Percentiles rank a stretch among this genome's conserved stretches.
Evolutionary conservation across 1,139 yeast species (phyloP).

Genomic region (Meyerozyma sp.): DNA sequence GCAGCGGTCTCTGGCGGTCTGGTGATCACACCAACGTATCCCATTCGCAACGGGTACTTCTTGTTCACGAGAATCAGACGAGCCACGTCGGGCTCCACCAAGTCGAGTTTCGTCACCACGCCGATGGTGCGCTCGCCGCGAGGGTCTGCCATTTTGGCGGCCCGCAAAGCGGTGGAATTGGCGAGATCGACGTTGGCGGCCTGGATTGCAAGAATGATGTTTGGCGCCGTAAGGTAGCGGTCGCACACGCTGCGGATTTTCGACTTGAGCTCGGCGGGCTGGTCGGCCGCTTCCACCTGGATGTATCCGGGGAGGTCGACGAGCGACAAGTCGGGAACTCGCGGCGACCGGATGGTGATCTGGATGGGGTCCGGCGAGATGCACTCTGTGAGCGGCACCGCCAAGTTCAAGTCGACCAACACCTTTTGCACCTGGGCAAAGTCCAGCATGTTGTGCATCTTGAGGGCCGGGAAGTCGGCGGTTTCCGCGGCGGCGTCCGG

Average conservation of each 20-base stretch:
- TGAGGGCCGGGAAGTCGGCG: slow-evolving; percentile 92
- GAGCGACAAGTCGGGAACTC: slow-evolving; percentile 87
- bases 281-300: slow-evolving; percentile 95
- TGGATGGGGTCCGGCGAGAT: slow-evolving; percentile 91
- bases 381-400: slow-evolving; percentile 82
- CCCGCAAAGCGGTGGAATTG: slow-evolving; percentile 88
- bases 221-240: slow-evolving; percentile 83
- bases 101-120: slow-evolving; percentile 87
- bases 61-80: slow-evolving; percentile 63
- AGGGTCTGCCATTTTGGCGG: slow-evolving; percentile 91
- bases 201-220: slow-evolving; percentile 89
- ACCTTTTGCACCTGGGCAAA: slow-evolving; percentile 84
- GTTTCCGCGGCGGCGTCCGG: slow-evolving; percentile 78
- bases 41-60: slow-evolving; percentile 88
- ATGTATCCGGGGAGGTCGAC: slow-evolving; percentile 98
- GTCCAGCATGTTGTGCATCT: slow-evolving; percentile 75
- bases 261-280: slow-evolving; percentile 76
- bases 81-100: slow-evolving; percentile 76
- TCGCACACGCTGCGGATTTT: slow-evolving; percentile 79
- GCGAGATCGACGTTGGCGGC: slow-evolving; percentile 99
- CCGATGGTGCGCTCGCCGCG: slow-evolving; percentile 94
- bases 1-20: slow-evolving; percentile 51
- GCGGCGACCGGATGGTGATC: slow-evolving; percentile 82
- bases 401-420: slow-evolving; percentile 80
- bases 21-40: slow-evolving; percentile 95